A percentile compares a stretch with the other conserved stretches of the same genome.
Conservation (phyloP, 345 rosid species). For the Syzygium grande region DNA sequence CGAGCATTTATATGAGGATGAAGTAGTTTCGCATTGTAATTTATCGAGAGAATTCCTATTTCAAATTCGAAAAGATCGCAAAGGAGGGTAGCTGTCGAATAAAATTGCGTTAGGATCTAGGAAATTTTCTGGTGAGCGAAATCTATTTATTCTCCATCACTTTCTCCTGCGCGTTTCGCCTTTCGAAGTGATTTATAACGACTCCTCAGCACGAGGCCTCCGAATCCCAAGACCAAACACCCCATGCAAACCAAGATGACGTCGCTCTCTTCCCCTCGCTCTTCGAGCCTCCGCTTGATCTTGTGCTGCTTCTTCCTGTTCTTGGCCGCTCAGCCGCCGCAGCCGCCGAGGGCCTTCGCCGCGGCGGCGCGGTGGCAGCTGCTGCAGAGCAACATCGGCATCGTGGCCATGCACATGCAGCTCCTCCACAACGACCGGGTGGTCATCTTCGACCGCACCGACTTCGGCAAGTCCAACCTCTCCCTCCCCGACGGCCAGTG, state of each 20-base stretch:
- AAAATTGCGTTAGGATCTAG: too few relatives aligned
- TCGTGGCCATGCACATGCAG: slow-evolving; percentile 32
- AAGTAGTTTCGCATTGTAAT: too few relatives aligned
- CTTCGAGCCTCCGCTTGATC: not conserved
- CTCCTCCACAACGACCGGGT: slow-evolving; percentile 25
- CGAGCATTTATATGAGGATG: too few relatives aligned
- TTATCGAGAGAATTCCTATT: too few relatives aligned
- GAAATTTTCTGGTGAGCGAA: too few relatives aligned
- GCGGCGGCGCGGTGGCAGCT: slow-evolving; percentile 12
- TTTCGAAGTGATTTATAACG: too few relatives aligned
- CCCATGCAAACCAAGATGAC: not conserved
- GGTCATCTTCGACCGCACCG: slow-evolving; percentile 26
- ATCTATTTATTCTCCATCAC: too few relatives aligned
- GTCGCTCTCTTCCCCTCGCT: not conserved
- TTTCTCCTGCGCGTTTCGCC: too few relatives aligned
- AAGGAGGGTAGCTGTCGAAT: too few relatives aligned
- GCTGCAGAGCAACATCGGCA: slow-evolving; percentile 15
- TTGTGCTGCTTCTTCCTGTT: not conserved
- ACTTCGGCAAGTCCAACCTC: slow-evolving; percentile 38
- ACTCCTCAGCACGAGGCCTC: too few relatives aligned
- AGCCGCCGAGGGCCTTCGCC: not conserved
- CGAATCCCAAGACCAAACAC: not conserved
- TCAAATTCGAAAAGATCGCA: too few relatives aligned
- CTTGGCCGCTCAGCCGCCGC: not conserved
- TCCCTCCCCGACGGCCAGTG: slow-evolving; percentile 29